Percentiles rank a stretch among this genome's conserved stretches.
Conservation (phyloP, 371 early-diverging fungal genomes). For the Mucor piriformis region DNA sequence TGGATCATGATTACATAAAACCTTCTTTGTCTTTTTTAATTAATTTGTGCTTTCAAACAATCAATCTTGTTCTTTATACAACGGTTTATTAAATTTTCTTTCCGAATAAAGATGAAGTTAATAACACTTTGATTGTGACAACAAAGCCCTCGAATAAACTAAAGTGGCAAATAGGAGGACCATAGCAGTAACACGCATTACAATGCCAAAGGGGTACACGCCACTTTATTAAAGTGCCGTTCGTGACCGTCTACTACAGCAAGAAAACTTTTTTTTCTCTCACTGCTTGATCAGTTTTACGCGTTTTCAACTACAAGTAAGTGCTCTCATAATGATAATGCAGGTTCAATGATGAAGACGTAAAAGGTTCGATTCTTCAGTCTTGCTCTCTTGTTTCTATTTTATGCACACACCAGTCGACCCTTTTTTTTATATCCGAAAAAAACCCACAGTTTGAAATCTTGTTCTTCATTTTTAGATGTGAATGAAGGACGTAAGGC, state of each 20-base stretch:
- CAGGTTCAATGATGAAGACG: slow-evolving; percentile 32
- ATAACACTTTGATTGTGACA: too few relatives aligned
- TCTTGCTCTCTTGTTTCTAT: slow-evolving; percentile 12
- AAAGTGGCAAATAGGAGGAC: too few relatives aligned
- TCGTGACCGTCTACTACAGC: too few relatives aligned
- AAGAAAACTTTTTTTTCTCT: neutral
- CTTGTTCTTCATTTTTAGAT: slow-evolving; percentile 44
- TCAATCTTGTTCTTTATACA: too few relatives aligned
- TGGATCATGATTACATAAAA: neutral
- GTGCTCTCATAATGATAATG: neutral
- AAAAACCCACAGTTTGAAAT: slow-evolving; percentile 43
- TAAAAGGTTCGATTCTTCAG: slow-evolving; percentile 42
- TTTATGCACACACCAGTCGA: slow-evolving; percentile 2
- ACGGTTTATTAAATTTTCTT: too few relatives aligned
- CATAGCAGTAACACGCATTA: too few relatives aligned
- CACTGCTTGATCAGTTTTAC: neutral
- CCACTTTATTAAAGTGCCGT: too few relatives aligned
- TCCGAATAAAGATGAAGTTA: too few relatives aligned
- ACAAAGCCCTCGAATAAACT: too few relatives aligned
- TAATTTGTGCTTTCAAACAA: too few relatives aligned
- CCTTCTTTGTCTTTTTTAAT: neutral
- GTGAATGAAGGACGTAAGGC: slow-evolving; percentile 48
- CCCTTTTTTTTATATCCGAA: slow-evolving; percentile 1
- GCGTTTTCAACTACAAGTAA: neutral
- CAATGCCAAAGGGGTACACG: too few relatives aligned